Evolutionary conservation across 1,139 yeast genomes (phyloP).

Genomic region (Sugiyamaella paludigena): DNA sequence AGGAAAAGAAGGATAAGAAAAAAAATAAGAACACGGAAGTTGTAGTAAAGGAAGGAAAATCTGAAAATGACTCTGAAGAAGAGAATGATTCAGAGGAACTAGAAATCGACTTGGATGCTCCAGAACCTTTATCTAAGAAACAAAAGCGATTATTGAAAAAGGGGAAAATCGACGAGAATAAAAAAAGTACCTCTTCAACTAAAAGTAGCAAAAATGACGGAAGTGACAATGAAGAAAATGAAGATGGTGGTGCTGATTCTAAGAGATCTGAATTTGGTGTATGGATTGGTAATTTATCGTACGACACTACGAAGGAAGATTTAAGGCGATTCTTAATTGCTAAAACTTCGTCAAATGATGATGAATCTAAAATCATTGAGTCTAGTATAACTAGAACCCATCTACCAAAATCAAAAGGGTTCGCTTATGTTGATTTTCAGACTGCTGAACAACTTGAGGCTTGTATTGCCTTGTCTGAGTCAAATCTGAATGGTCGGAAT

Average conservation of each 20-base stretch:
- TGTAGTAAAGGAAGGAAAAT: too few relatives aligned
- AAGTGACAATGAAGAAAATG: slow-evolving; percentile 21
- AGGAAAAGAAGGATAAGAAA: slow-evolving; percentile 10
- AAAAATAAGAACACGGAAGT: too few relatives aligned
- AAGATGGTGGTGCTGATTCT: slow-evolving; percentile 29
- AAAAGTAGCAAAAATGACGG: slow-evolving; percentile 22
- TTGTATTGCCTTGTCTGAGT: slow-evolving; percentile 68
- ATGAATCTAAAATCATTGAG: slow-evolving; percentile 41
- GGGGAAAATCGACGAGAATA: slow-evolving; percentile 39
- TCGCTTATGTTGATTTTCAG: slow-evolving; percentile 86
- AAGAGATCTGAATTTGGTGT: slow-evolving; percentile 59
- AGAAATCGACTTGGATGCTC: slow-evolving; percentile 73
- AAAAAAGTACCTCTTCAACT: slow-evolving; percentile 23
- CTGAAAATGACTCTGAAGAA: neutral
- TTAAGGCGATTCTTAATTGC: slow-evolving; percentile 60
- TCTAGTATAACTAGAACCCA: slow-evolving; percentile 44
- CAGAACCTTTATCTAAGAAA: slow-evolving; percentile 85
- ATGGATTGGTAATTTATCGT: slow-evolving; percentile 93
- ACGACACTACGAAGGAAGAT: slow-evolving; percentile 78
- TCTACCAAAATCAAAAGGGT: slow-evolving; percentile 64
- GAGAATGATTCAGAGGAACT: slow-evolving; percentile 40
- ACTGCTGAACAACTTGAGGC: slow-evolving; percentile 59
- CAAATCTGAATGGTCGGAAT: slow-evolving; percentile 75
- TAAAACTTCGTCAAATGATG: slow-evolving; percentile 44
- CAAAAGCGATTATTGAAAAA: slow-evolving; percentile 84